phyloP scores from a whole-genome alignment of 2,329 filamentous ascomycete genomes.

The Alternaria arborescens region DNA sequence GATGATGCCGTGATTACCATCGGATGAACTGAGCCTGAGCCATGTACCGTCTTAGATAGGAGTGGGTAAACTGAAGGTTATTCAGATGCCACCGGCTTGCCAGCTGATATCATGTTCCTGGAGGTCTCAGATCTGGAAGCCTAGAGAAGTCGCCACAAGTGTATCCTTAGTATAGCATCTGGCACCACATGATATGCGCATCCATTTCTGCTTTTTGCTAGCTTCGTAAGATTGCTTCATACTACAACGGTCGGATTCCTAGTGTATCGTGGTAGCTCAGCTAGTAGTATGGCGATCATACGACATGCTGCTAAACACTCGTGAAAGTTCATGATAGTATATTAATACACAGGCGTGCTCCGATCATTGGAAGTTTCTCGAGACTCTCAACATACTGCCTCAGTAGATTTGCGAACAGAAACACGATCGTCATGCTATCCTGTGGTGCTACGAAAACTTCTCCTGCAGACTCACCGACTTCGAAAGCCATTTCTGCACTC shows the following conservation, averaged over 20 bases:
- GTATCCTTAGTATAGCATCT: not conserved
- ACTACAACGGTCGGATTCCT: too few relatives aligned
- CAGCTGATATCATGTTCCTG: not conserved
- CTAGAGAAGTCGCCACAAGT: not conserved
- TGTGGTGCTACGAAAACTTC: not conserved
- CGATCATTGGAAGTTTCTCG: too few relatives aligned
- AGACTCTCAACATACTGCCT: too few relatives aligned
- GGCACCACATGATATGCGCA: not conserved
- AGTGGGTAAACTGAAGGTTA: not conserved
- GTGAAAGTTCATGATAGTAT: too few relatives aligned
- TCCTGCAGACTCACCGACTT: conserved; percentile 7
- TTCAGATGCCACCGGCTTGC: conserved; percentile 1
- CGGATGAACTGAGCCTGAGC: not conserved
- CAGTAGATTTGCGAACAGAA: too few relatives aligned
- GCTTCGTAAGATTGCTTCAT: too few relatives aligned
- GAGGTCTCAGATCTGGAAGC: not conserved
- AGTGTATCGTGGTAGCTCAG: too few relatives aligned
- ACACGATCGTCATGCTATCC: not conserved
- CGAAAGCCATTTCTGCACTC: conserved; percentile 13
- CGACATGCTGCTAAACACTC: too few relatives aligned
- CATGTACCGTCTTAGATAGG: not conserved
- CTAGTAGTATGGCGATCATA: too few relatives aligned
- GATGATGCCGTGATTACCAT: conserved; percentile 1
- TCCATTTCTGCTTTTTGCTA: too few relatives aligned
- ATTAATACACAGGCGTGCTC: too few relatives aligned